Conservation (phyloP, 2,329 filamentous ascomycete species). For the Cryphonectria radicalis region DNA sequence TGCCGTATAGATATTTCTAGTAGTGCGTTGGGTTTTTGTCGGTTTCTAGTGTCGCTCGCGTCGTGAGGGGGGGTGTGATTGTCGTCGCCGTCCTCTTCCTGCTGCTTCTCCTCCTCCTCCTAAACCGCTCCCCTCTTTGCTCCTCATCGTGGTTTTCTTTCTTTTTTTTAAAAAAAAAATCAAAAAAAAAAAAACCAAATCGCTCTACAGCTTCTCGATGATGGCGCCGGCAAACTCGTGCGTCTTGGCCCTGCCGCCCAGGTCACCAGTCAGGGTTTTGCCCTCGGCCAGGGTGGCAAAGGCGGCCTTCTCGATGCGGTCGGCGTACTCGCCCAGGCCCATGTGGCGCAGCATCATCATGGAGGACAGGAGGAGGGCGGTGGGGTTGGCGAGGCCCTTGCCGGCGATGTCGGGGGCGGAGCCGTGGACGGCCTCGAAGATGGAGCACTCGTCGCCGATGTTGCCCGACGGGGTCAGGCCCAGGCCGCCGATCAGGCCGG, state of each 20-base stretch:
- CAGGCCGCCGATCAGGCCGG: slow-evolving; percentile 95
- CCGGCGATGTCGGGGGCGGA: slow-evolving; percentile 96
- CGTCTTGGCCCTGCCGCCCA: slow-evolving; percentile 96
- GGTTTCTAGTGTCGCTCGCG: background rate
- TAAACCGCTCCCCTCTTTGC: too few species aligned
- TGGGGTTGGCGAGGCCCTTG: slow-evolving; percentile 95
- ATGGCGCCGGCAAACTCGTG: slow-evolving; percentile 92
- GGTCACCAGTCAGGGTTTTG: slow-evolving; percentile 93
- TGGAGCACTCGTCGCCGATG: slow-evolving; percentile 98
- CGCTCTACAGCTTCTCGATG: slow-evolving; percentile 68
- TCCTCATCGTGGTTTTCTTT: too few species aligned
- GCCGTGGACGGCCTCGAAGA: slow-evolving; percentile 99
- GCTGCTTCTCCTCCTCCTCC: too few species aligned
- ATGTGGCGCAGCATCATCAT: slow-evolving; percentile 99
- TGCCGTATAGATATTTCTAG: too few species aligned
- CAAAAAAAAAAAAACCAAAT: too few species aligned
- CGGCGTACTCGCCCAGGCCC: slow-evolving; percentile 82
- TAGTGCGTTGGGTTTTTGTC: too few species aligned
- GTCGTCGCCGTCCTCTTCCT: background rate
- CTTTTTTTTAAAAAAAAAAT: too few species aligned
- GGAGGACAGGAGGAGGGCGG: slow-evolving; percentile 89
- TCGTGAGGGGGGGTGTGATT: too few species aligned
- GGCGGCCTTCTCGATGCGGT: slow-evolving; percentile 89
- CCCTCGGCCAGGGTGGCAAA: slow-evolving; percentile 95
- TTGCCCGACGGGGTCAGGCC: slow-evolving; percentile 97